Evolutionary conservation across 352 stramenopile species (phyloP).

Genomic region (Phytophthora fragariae): DNA sequence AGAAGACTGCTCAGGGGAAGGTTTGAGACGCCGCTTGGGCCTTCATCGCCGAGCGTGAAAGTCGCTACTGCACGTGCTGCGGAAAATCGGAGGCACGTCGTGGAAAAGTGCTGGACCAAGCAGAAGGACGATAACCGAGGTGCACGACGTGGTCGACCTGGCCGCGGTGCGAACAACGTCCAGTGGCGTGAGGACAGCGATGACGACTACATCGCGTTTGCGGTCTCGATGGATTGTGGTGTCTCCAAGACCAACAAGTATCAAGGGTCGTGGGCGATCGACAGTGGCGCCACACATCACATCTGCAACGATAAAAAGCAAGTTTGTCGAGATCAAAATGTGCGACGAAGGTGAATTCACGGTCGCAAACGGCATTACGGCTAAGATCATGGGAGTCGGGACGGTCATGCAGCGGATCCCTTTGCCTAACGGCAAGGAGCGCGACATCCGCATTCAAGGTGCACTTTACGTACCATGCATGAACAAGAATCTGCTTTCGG

Average conservation of each 20-base stretch:
- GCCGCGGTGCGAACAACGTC: conserved; percentile 27
- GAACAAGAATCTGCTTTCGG: conserved; percentile 30
- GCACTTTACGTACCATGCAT: conserved; percentile 21
- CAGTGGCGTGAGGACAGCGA: conserved; percentile 1
- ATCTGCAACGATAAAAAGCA: neutral
- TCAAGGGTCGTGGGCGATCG: neutral
- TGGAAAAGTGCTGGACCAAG: conserved; percentile 30
- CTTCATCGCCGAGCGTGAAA: conserved; percentile 5
- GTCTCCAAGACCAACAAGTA: neutral
- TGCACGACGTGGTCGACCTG: neutral
- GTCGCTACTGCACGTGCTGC: conserved; percentile 18
- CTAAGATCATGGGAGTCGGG: neutral
- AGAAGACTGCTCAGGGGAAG: no score
- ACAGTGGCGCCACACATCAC: neutral
- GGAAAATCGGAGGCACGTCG: conserved; percentile 24
- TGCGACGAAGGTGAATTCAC: neutral
- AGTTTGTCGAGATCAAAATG: neutral
- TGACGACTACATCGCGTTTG: conserved; percentile 23
- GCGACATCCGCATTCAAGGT: conserved; percentile 15
- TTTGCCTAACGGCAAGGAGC: neutral
- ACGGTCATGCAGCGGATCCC: neutral
- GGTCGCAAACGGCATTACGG: neutral
- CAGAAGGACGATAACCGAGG: conserved; percentile 26
- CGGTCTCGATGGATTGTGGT: conserved; percentile 18
- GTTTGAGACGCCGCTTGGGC: no score